Evolutionary conservation across 495 filamentous ascomycete species (phyloP), one percentile per base, ranked within the genome.

Genomic region (Lasiosphaeria ovina): DNA sequence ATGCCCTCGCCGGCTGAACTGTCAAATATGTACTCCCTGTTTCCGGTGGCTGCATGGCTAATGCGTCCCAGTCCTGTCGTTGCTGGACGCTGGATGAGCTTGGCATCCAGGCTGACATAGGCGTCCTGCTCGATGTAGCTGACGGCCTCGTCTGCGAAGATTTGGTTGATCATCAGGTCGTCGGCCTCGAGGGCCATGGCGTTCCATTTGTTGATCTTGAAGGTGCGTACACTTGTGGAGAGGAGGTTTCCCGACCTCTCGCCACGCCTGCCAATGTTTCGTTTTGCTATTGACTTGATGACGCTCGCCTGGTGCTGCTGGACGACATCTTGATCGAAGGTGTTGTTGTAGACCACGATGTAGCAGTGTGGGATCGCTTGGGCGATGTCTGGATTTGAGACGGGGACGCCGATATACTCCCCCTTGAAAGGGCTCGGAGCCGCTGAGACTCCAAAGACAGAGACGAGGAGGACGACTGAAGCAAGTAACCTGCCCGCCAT

Each of bases 271-370:
- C 66, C 69, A 38, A 81, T 36, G 68, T 80, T 82, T 35, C 79
- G 74, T 67, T 77, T 81, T 64, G 73, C 69, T 51, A 82, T 65
- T n/a, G 73, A 66, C 3, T 71, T 61, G 51, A 72, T 76, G 60
- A 83, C 62, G 32, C 64, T 72, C 24, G 66, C 62, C 65, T 79
- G 62, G 56, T 81, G 75, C 45, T 69, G 68, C 32, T 65, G 55
- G 53, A 83, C 70, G 52, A 66, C 76, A 17, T 71, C 73, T 40
- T 76, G 69, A 58, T 58, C 66, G 61, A 67, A 74, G 7, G 70
- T 76, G 71, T 66, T 76, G 70, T 80, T 74, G 71, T 81, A 81
- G 42, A 81, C 79, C 4, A 81, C 78, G 42, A 81, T 81, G 65
- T 77, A 81, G 40, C 65, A 69, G 70, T 78, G 74, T 6, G 78